Percentiles rank a stretch among this genome's conserved stretches.
These are phyloP conservation scores for Stygiomarasmius scandens DNA, from an alignment of 1,284 basidiomycete species.

Conservation along the genomic window DNA sequence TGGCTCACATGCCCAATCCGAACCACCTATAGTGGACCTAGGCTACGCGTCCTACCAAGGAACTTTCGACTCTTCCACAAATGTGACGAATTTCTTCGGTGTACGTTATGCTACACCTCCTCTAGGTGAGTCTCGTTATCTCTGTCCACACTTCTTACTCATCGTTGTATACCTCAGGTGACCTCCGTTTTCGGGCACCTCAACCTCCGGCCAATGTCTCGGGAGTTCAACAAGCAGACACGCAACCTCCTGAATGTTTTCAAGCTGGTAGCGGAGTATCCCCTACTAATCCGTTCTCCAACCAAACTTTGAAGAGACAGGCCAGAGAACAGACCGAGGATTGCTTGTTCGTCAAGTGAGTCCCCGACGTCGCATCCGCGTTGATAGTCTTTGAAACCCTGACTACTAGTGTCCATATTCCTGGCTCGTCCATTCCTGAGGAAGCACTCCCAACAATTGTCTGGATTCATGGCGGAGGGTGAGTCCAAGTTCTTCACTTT, in stretches of 20 bases:
- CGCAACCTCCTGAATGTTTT: constrained; percentile 38
- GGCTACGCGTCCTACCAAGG: constrained; percentile 15
- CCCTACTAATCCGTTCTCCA: constrained; percentile 30
- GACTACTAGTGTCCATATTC: constrained; percentile 18
- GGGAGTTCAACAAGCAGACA: constrained; percentile 21
- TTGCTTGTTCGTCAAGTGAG: constrained; percentile 26
- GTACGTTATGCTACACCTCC: constrained; percentile 16
- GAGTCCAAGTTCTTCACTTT: too few relatives aligned
- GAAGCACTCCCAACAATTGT: constrained; percentile 21
- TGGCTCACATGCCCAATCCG: not conserved
- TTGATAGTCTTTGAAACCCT: too few relatives aligned
- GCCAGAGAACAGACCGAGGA: constrained; percentile 16
- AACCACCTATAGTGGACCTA: constrained; percentile 7
- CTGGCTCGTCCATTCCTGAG: constrained; percentile 6
- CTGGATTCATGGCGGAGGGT: constrained; percentile 29
- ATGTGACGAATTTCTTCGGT: constrained; percentile 12
- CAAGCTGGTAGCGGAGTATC: constrained; percentile 41
- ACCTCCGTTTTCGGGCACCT: constrained; percentile 13
- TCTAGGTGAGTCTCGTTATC: not conserved
- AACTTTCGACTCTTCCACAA: not conserved
- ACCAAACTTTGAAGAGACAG: not conserved
- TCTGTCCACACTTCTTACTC: not conserved
- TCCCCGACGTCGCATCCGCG: too few relatives aligned
- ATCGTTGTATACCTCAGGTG: not conserved
- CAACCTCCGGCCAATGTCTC: constrained; percentile 5